Conservation (phyloP, 2,329 filamentous ascomycete species). For the Clonostachys sp. region DNA sequence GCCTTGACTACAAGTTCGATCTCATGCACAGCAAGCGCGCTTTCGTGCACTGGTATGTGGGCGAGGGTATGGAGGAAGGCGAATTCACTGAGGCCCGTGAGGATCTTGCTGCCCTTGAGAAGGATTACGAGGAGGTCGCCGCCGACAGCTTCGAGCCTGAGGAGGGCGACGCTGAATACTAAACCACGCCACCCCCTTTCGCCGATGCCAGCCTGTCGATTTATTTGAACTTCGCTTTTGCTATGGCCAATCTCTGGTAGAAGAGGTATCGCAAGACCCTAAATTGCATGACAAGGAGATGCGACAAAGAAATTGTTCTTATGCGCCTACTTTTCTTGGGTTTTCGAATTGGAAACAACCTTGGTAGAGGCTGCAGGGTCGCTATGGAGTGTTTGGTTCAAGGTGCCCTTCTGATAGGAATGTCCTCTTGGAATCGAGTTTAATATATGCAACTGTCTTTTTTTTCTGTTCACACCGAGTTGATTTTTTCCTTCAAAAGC, state of each 20-base stretch:
- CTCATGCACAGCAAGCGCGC: constrained; percentile 77
- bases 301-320: no score
- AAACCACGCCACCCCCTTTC: constrained; percentile 23
- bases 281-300: no score
- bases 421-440: constrained; percentile 15
- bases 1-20: constrained; percentile 71
- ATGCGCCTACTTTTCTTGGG: no score
- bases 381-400: no score
- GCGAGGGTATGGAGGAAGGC: constrained; percentile 89
- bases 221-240: no score
- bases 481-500: constrained; percentile 4
- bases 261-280: no score
- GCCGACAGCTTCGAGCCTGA: constrained; percentile 64
- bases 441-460: constrained; percentile 18
- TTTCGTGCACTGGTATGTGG: constrained; percentile 77
- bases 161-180: constrained; percentile 70
- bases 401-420: not conserved
- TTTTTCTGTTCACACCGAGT: constrained; percentile 7
- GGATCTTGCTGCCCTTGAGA: constrained; percentile 79
- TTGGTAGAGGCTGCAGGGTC: no score
- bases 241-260: no score
- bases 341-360: no score
- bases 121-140: constrained; percentile 83
- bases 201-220: no score
- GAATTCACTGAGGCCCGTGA: constrained; percentile 86